A percentile compares a stretch with the other conserved stretches of the same genome.
Evolutionary conservation across 2,329 filamentous ascomycete species (phyloP).

Genomic region (Ceratocystis cacaofunesta): DNA sequence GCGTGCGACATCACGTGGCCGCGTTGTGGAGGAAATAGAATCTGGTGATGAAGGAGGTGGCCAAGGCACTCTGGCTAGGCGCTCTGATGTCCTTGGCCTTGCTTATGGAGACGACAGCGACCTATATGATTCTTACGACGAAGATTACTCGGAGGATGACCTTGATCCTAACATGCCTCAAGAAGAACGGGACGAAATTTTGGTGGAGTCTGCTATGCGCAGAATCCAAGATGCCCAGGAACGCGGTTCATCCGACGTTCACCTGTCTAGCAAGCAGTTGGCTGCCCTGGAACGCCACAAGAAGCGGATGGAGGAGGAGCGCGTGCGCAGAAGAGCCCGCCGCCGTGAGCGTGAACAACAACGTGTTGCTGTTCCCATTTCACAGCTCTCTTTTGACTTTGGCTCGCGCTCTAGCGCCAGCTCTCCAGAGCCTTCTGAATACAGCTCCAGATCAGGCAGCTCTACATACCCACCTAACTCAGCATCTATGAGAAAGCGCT

Average conservation of each 20-base stretch:
- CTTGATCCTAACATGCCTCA: conserved; percentile 39
- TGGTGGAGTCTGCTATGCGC: conserved; percentile 64
- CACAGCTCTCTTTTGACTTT: conserved; percentile 27
- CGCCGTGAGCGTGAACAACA: conserved; percentile 27
- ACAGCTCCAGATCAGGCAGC: not conserved
- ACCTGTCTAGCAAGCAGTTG: conserved; percentile 64
- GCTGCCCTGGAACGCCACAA: conserved; percentile 59
- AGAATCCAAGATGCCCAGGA: conserved; percentile 66
- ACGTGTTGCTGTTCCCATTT: conserved; percentile 38
- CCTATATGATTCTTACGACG: conserved; percentile 18
- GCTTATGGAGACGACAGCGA: conserved; percentile 16
- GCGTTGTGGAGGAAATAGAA: conserved; percentile 50
- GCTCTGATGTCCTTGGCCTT: conserved; percentile 9
- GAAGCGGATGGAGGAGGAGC: conserved; percentile 41
- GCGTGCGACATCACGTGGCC: conserved; percentile 25
- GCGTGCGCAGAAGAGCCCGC: conserved; percentile 22
- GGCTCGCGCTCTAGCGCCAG: conserved; percentile 3
- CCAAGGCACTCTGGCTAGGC: conserved; percentile 14
- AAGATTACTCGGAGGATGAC: conserved; percentile 34
- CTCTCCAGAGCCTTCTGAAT: conserved; percentile 11
- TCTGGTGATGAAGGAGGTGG: conserved; percentile 35
- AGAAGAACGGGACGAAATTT: conserved; percentile 53
- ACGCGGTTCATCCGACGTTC: conserved; percentile 63
- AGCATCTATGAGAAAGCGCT: conserved; percentile 10
- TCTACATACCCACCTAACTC: conserved; percentile 14